Percentiles rank a stretch among this genome's conserved stretches.
Conservation (phyloP, 306 rosid genomes). For the Crataegus laevigata region DNA sequence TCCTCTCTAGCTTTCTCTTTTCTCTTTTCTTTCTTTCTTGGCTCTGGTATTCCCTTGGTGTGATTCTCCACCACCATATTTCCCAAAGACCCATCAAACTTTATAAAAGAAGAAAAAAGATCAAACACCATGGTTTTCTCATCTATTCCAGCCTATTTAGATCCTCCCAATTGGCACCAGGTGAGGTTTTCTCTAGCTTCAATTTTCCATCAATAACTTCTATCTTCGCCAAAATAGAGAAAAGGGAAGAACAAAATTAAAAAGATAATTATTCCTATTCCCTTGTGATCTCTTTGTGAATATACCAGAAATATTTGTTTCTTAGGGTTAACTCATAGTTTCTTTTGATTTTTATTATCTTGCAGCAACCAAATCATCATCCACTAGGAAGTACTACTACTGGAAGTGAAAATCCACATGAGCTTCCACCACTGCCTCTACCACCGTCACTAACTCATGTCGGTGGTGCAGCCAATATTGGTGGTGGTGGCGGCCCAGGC, state of each 20-base stretch:
- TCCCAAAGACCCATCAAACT: conserved; percentile 86
- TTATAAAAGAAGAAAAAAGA: conserved; percentile 36
- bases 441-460: conserved; percentile 18
- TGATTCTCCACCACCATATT: conserved; percentile 99
- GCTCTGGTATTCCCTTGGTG: conserved; percentile 91
- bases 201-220: conserved; percentile 29
- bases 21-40: conserved; percentile 46
- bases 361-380: conserved; percentile 49
- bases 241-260: not conserved
- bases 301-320: conserved; percentile 52
- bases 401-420: conserved; percentile 36
- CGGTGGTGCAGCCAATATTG: conserved; percentile 9
- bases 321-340: conserved; percentile 1
- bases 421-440: conserved; percentile 42
- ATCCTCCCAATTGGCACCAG: conserved; percentile 98
- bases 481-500: conserved; percentile 20
- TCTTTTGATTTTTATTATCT: conserved; percentile 5
- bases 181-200: conserved; percentile 49
- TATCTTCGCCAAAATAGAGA: conserved; percentile 14
- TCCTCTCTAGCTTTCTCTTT: conserved; percentile 31
- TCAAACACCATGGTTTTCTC: conserved; percentile 85
- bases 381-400: conserved; percentile 23
- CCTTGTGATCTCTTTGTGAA: conserved; percentile 46
- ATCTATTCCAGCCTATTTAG: conserved; percentile 93
- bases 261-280: conserved; percentile 84